Conservation (phyloP, 78 protist genomes). For the Bodo saltans region DNA sequence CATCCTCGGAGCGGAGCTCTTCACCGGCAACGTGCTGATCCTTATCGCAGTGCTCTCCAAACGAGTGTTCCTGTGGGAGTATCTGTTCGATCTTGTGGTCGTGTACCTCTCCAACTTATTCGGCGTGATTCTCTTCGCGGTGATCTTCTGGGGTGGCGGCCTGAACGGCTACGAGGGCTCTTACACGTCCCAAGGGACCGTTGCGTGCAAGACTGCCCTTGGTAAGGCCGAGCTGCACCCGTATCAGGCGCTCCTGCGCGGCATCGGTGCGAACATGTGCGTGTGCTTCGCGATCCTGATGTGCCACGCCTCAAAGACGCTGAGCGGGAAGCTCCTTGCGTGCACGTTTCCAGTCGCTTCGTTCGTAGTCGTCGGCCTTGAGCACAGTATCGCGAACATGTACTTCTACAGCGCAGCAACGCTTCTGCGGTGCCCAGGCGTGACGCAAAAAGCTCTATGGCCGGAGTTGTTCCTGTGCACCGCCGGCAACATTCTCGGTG, state of each 20-base stretch:
- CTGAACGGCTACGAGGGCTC: neutral
- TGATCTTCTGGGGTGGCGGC: neutral
- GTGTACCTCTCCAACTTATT: neutral
- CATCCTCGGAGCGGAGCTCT: neutral
- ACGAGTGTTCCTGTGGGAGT: neutral
- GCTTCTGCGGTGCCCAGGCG: neutral
- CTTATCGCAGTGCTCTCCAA: neutral
- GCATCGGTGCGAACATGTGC: neutral
- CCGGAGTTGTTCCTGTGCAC: neutral
- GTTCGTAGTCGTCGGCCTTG: neutral
- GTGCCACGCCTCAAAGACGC: neutral
- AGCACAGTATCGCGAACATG: slow-evolving; percentile 3
- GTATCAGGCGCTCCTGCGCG: neutral
- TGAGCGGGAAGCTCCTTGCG: neutral
- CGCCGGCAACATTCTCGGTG: neutral
- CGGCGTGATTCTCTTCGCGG: neutral
- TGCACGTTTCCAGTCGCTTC: neutral
- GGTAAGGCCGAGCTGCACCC: neutral
- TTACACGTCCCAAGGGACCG: no score
- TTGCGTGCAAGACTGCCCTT: neutral
- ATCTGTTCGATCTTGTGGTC: neutral
- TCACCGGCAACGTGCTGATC: neutral
- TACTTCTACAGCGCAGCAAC: neutral
- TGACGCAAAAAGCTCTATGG: no score
- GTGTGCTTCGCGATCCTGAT: neutral